phyloP scores from a whole-genome alignment of 2,329 filamentous ascomycete species.

The Xylariaceae sp. region DNA sequence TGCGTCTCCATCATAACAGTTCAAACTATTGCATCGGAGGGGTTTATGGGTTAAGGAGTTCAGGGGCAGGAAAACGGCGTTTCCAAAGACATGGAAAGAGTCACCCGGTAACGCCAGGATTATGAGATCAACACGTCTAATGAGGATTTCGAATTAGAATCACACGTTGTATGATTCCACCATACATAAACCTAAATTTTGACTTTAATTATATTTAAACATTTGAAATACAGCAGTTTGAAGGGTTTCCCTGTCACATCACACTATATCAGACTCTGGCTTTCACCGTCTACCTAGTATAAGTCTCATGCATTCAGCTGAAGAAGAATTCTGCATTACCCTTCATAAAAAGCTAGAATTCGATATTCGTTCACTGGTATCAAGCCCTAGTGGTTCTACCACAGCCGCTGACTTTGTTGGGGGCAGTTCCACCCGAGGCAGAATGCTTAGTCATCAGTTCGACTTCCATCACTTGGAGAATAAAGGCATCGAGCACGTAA shows the following conservation, averaged over 20 bases:
- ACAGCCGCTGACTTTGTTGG: too few species aligned
- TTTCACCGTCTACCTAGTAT: too few species aligned
- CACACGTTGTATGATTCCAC: slow-evolving; percentile 8
- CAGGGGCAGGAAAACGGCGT: slow-evolving; percentile 23
- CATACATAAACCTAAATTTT: slow-evolving; percentile 1
- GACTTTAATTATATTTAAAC: background rate
- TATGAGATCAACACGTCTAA: slow-evolving; percentile 16
- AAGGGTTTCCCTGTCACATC: background rate
- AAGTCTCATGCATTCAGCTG: too few species aligned
- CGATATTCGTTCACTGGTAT: too few species aligned
- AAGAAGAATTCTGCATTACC: too few species aligned
- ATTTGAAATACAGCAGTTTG: background rate
- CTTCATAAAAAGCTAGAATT: too few species aligned
- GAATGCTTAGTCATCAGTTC: too few species aligned
- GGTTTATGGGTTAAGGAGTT: slow-evolving; percentile 22
- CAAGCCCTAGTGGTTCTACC: too few species aligned
- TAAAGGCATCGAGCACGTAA: too few species aligned
- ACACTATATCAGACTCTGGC: too few species aligned
- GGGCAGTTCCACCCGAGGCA: too few species aligned
- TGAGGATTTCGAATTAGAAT: slow-evolving; percentile 8
- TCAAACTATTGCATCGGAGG: slow-evolving; percentile 9
- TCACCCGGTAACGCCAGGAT: slow-evolving; percentile 17
- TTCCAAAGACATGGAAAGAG: slow-evolving; percentile 6
- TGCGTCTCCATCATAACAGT: background rate
- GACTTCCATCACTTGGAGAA: too few species aligned